Evolutionary conservation across 1,139 yeast genomes (phyloP).

Genomic region (Zygosaccharomyces sapae): DNA sequence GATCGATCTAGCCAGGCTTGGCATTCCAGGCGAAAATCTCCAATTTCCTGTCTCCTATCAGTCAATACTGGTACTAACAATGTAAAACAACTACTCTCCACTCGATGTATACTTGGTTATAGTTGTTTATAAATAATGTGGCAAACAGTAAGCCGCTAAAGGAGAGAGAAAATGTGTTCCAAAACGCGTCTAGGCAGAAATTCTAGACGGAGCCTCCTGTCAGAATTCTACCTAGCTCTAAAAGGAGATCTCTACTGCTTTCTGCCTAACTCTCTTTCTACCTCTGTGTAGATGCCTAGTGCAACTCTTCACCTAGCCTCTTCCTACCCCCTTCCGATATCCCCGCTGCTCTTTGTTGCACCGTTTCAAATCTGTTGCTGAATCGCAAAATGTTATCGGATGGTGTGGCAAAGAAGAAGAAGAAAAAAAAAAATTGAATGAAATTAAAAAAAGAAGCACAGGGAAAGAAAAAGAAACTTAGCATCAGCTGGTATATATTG

Average conservation of each 20-base stretch:
- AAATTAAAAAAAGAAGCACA: background rate
- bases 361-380: background rate
- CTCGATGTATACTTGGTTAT: background rate
- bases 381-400: background rate
- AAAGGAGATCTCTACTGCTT: background rate
- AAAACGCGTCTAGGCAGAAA: background rate
- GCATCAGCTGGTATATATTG: background rate
- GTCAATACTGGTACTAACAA: background rate
- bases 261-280: conserved; percentile 1
- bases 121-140: background rate
- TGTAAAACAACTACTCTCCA: background rate
- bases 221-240: background rate
- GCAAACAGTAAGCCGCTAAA: background rate
- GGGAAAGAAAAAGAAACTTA: background rate
- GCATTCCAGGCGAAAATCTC: background rate
- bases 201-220: background rate
- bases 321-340: background rate
- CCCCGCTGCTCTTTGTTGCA: background rate
- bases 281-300: background rate
- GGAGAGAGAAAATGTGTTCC: background rate
- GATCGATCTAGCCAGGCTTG: conserved; percentile 1
- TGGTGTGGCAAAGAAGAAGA: background rate
- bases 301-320: background rate
- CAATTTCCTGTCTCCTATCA: background rate
- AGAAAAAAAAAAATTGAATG: background rate